Base-by-base conservation (phyloP, 192 early-diverging fungal genomes). In the Podila clonocystis region DNA sequence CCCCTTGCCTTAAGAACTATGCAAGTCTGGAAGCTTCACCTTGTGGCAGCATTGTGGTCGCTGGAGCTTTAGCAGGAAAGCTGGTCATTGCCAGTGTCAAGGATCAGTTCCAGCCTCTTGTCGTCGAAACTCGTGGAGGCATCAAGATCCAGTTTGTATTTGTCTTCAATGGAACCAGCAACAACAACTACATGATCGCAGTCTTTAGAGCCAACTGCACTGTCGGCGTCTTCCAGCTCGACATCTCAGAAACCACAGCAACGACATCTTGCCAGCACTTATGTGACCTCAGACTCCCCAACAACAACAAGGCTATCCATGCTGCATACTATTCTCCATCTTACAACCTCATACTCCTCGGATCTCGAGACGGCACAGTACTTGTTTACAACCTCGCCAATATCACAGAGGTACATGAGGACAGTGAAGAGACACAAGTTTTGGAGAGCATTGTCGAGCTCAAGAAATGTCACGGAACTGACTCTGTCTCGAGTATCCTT, bases 11-110 rank as follows among this genome's bases (percentile, higher is more conserved):
- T 26, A 67, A 58, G 28, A 85, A 84, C 67, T 92, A 93, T 75
- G 71, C 84, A 29, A 86, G 87, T 28, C 63, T 93, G 65, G 74
- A 85, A 48, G 50, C 83, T 7, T 91, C 89, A 28, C 50, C 58
- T 0, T 90, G 88, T 65, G 88, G 91, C 8, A 70, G 83, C 15
- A 50, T 91, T 24, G 74, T 89, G 20, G 88, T 87, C 20, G 82
- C 80, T 33, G 91, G 91, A 9, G 85, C 84, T 28, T 78, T 91
- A 24, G 45, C 75, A 59, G 91, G 92, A 13, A 80, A 88, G 5
- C n/a, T 93, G 29, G 63, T 85, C 12, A 70, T 91, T 34, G n/a
- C 85, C 26, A 90, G 89, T 67, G 70, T 85, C 5, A 17, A 55
- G 22, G 45, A 71, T 28, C 72, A 69, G 29, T 92, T 92, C 74